Evolutionary conservation across 768 basidiomycete genomes (phyloP), one percentile per base, ranked within the genome.

Genomic region (Naganishia vaughanmartiniae): DNA sequence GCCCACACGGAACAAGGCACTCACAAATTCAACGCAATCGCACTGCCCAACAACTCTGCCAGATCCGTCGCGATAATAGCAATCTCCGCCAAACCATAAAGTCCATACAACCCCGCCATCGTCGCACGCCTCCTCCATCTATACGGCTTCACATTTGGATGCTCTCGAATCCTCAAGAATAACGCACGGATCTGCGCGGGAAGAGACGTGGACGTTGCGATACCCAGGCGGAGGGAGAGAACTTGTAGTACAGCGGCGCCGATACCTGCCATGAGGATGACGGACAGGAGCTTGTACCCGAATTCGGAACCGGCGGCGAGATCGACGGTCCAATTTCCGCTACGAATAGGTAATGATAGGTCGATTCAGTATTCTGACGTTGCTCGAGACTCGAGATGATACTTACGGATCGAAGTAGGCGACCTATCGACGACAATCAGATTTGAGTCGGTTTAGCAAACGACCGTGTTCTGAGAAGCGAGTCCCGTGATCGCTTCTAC

Each of bases 311-410:
- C 92, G 0, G 92, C 92, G 80, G 91, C 89, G 10, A 94, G 83
- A 82, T 93, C 92, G 19, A 93, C 92, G 21, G 89, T 87, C 92
- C 92, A 93, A 76, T 93, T 94, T 33, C 92, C 90, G 24, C 89
- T 89, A 66, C 30, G 58, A 7, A 51, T 4, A n/a, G n/a, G 48
- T 4, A 51, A 26, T n/a, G 48, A 51, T 51, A 1, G n/a, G 48
- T 51, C 21, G 48, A 9, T 21, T 51, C 14, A n/a, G n/a, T n/a
- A 33, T 76, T 75, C 51, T 78, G 30, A 15, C 9, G 11, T 2
- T 31, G 30, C 30, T 5, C 19, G 30, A 10, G 54, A 28, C 17
- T 21, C 7, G 30, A 19, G 17, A 17, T 28, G 6, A 51, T 26
- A 24, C 58, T 67, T 66, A 79, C 30, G 80, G 80, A 76, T 81